Evolutionary conservation across 306 rosid genomes (phyloP), one percentile per base, ranked within the genome.

Genomic region (Dalbergia cultrata): DNA sequence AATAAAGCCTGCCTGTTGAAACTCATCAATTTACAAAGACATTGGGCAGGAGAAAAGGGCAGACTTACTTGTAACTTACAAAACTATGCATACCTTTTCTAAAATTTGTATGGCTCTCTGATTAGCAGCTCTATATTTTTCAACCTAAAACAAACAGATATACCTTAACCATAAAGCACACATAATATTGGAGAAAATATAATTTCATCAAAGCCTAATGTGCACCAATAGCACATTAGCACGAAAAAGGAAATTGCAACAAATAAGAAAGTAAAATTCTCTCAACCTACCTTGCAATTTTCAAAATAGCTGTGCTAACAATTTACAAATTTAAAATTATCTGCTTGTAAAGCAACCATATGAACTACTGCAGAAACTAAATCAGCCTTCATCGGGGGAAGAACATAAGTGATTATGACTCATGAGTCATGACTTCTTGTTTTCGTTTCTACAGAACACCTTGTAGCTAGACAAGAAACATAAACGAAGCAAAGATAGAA

Each of bases 121-220:
- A 85, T 85, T 88, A 69, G 97, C 92, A 76, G 89, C 98, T 74
- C 67, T 71, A 87, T 89, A 90, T 53, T 92, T 91, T 57, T 85
- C 88, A 64, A 68, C 90, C 97, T 95, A 77, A 67, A 77, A 72
- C 44, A 3, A 9, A 86, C 53, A 75, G 21, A 69, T 26, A 70
- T 13, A 70, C 18, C 6, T 43, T 37, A 57, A 34, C 56, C 8
- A 9, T 22, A 52, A 66, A 68, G 64, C 50, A 19, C 67, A 22
- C 41, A 68, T 45, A 45, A 72, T 43, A 65, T 44, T 37, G 19
- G 66, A 66, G 43, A 52, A 70, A 77, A 18, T 69, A 77, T n/a
- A 85, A 50, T 22, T 14, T 64, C 65, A 17, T 13, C 37, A 16
- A 49, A 57, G n/a, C 14, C 67, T 33, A 22, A 49, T 9, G 18